Evolutionary conservation across 2,329 filamentous ascomycete genomes (phyloP).

Genomic region (Fusarium poae): DNA sequence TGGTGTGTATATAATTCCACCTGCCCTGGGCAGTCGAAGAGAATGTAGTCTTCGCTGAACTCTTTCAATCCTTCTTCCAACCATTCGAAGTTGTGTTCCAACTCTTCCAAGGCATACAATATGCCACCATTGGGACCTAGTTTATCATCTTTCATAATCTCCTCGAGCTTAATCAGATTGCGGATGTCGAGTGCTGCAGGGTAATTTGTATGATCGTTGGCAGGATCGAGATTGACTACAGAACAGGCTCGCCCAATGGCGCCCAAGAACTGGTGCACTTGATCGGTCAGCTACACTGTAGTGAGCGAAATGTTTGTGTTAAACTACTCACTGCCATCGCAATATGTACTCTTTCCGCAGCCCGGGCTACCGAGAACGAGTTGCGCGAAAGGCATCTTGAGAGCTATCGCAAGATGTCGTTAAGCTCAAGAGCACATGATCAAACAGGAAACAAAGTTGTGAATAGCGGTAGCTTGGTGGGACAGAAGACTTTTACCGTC

Average conservation of each 20-base stretch:
- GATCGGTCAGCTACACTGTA: conserved; percentile 8
- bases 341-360: conserved; percentile 96
- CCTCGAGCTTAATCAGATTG: conserved; percentile 87
- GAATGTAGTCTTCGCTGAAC: conserved; percentile 88
- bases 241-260: conserved; percentile 96
- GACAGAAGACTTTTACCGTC: conserved; percentile 27
- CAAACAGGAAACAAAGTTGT: conserved; percentile 3
- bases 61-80: conserved; percentile 83
- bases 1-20: conserved; percentile 98
- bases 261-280: conserved; percentile 96
- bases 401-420: conserved; percentile 27
- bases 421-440: conserved; percentile 48
- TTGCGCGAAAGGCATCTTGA: conserved; percentile 74
- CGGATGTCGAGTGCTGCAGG: conserved; percentile 91
- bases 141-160: conserved; percentile 92
- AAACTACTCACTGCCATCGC: conserved; percentile 81
- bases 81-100: conserved; percentile 96
- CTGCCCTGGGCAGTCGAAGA: conserved; percentile 97
- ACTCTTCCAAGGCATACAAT: conserved; percentile 92
- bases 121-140: conserved; percentile 94
- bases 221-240: conserved; percentile 95
- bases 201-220: conserved; percentile 93
- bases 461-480: neutral
- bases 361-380: conserved; percentile 95
- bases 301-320: neutral